Base-by-base conservation (phyloP, 169 alveolate genomes). In the Plasmodium fragile region DNA sequence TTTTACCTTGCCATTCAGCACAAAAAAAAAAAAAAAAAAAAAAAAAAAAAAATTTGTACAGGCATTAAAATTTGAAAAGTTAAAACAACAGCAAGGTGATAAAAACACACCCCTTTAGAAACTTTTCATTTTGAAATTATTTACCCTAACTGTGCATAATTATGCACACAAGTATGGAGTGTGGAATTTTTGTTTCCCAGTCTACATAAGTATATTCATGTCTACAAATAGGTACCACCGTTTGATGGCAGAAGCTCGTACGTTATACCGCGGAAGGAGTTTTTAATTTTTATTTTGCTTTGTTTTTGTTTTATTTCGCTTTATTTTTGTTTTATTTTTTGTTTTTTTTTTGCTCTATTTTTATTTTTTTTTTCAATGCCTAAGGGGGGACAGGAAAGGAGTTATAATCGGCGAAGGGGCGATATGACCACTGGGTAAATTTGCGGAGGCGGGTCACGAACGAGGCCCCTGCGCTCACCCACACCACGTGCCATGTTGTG, bases 121-220 rank as follows among this genome's bases (percentile, higher is more conserved):
- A 36, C 55, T 32, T 78, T 22, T 39, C 69, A 52, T n/a, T 36
- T 53, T 55, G 34, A 28, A 81, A 81, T n/a, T n/a, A 34, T 72
- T 45, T 36, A 84, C 80, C 78, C 22, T 6, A 84, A 84, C 65
- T 28, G 80, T 84, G 93, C 93, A 84, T 84, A 69, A 69, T 72
- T 84, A 49, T 84, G 93, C 93, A 84, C 93, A 84, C 82, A 73
- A 18, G 39, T 45, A 4, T 71, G 22, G 13, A 1, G 13, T 22
- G 41, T 34, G n/a, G 11, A 18, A 30, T 6, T 6, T 53, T 84
- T 53, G 34, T 72, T 22, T 18, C 36, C 59, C 43, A 18, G 28
- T 41, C 78, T 39, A 69, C 70, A 30, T 36, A 3, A 18, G 36
- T 4, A 73, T 16, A 30, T 72, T 69, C 30, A 45, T 73, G 93